Base-by-base conservation (phyloP, 768 basidiomycete genomes). In the Tricholoma bakamatsutake region DNA sequence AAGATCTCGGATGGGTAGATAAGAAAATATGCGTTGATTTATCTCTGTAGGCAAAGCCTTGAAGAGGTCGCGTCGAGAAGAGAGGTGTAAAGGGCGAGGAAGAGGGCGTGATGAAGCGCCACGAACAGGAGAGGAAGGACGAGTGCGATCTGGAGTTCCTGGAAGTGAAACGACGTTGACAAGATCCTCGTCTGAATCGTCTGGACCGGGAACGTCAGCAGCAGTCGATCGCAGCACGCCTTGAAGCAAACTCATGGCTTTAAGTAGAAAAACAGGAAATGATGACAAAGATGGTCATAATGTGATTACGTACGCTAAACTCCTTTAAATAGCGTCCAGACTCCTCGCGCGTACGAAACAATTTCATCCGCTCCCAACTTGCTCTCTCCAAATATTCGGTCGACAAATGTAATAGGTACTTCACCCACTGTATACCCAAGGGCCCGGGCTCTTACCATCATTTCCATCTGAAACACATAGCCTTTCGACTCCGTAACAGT, bases 401-500 rank as follows among this genome's bases (percentile, higher is more conserved):
- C 93, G 45, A 95, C 93, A 64, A 96, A 96, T 2, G 93, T 96
- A 59, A 96, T 96, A 1, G 93, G 93, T 24, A 96, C 81, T 69
- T 96, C 93, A 4, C 92, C 93, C 0, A 96, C 84, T 4, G 80
- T 83, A 71, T 93, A 95, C 5, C 90, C 92, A 54, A 91, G 72
- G 1, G 88, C 83, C 18, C 85, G 80, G 4, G 93, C 93, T 1
- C 93, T 82, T 17, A 93, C 93, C 81, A 95, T 95, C 87, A 95
- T 96, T 68, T 96, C 93, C 93, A 96, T 96, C 77, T 96, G 93
- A 76, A 96, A 95, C 30, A 96, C 93, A 63, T 95, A 96, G 8
- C 93, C 93, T 60, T 90, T 89, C 2, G 92, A 93, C 58, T 86
- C 80, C 1, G 89, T 93, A 60, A 86, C 79, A 4, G 86, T 82